These are phyloP conservation scores for Stephanodiscus minutulus DNA, from an alignment of 108 stramenopile species.

Conservation along the genomic window DNA sequence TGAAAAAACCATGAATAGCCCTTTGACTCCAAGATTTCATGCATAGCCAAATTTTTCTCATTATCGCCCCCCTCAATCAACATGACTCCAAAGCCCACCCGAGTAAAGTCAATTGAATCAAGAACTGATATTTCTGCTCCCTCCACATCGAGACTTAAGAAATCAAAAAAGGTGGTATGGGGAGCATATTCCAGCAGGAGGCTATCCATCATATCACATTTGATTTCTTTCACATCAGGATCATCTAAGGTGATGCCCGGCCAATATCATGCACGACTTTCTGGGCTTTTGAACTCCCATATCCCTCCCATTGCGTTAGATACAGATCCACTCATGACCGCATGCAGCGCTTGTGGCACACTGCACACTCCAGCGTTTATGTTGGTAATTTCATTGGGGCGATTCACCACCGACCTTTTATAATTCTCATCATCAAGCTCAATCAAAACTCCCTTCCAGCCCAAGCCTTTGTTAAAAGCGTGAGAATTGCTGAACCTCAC, in stretches of 20 bases:
- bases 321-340: neutral
- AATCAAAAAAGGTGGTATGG: constrained; percentile 11
- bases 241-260: neutral
- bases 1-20: neutral
- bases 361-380: constrained; percentile 22
- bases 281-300: neutral
- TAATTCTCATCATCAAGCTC: constrained; percentile 23
- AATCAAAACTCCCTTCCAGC: constrained; percentile 43
- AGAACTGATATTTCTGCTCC: constrained; percentile 19
- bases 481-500: constrained; percentile 31
- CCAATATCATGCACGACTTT: neutral
- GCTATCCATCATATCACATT: constrained; percentile 1
- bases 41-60: constrained; percentile 2
- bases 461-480: constrained; percentile 31
- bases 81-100: constrained; percentile 18
- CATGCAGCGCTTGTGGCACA: neutral
- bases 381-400: constrained; percentile 22
- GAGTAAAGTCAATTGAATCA: constrained; percentile 17
- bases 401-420: constrained; percentile 15
- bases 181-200: neutral
- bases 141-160: constrained; percentile 25
- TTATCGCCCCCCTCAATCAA: constrained; percentile 15
- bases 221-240: neutral
- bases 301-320: neutral
- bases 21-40: constrained; percentile 5